Base-by-base conservation (phyloP, 352 stramenopile species). In the Phytopythium litorale region DNA sequence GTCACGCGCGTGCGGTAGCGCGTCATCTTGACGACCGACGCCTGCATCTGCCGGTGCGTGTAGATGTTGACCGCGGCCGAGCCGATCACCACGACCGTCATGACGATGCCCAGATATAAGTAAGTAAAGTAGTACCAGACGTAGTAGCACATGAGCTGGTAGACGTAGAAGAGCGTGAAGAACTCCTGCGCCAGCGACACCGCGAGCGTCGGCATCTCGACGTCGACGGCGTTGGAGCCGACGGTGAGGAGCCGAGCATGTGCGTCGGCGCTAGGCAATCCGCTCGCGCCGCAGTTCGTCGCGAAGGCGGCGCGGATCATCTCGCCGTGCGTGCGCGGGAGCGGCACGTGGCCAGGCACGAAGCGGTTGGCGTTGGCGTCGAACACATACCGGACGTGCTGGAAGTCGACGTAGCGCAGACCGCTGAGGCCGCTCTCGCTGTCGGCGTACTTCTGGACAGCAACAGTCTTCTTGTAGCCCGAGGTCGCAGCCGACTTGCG, bases 71-170 rank as follows among this genome's bases (percentile, higher is more conserved):
- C 54, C 7, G 66, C 55, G 21, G 58, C 62, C n/a, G 58, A 52
- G 28, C 60, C 59, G n/a, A 76, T 66, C n/a, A 67, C 62, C 32
- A 73, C 57, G 19, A 75, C 56, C 25, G 52, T 72, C 50, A 70
- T 66, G 46, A 81, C 69, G 46, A 73, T 69, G 45, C 64, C 60
- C 32, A 73, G 50, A 50, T 73, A 74, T 59, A 73, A 81, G 37
- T 67, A 67, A 38, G 60, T 75, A 58, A 76, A 81, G 54, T 72
- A 79, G 56, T 72, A 79, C 73, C 73, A 81, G 45, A 79, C 63
- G 43, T 63, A 72, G 60, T 81, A 81, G 68, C 70, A 75, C 63
- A 75, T 67, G 45, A 76, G 56, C 65, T 73, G 66, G 46, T 76
- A 76, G 45, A 73, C 49, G 55, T 76, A 73, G 37, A 73, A 74